Evolutionary conservation across 148 eudicot genomes (phyloP).

Genomic region (Polygonum maritimum): DNA sequence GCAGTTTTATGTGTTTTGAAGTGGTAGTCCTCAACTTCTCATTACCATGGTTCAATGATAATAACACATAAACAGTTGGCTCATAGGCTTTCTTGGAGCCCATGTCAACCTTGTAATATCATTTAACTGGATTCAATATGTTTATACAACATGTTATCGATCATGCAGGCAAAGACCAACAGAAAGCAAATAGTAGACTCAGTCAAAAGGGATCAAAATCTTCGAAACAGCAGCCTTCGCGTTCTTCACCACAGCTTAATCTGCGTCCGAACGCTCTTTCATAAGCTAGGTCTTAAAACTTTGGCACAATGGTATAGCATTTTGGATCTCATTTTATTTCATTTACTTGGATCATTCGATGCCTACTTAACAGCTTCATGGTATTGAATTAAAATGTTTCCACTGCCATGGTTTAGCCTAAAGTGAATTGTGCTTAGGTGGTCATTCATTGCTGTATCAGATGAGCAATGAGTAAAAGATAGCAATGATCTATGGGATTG

Average conservation of each 20-base stretch:
- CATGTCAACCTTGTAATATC: not conserved
- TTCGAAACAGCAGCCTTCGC: not conserved
- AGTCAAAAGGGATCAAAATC: not conserved
- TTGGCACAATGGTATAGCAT: slow-evolving; percentile 2
- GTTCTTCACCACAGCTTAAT: not conserved
- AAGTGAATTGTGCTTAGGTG: not conserved
- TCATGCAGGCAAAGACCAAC: not conserved
- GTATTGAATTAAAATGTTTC: no score
- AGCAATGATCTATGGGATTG: not conserved
- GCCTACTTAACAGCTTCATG: no score
- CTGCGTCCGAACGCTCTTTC: not conserved
- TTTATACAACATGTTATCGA: not conserved
- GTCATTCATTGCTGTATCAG: not conserved
- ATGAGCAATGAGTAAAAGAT: not conserved
- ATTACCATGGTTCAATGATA: not conserved
- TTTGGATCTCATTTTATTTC: not conserved
- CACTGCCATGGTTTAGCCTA: not conserved
- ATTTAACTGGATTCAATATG: not conserved
- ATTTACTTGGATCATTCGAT: not conserved
- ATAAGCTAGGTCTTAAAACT: not conserved
- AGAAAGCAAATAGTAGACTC: not conserved
- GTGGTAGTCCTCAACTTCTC: not conserved
- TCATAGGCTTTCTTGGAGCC: not conserved
- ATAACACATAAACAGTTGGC: not conserved
- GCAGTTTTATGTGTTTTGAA: not conserved